Base-by-base conservation (phyloP, 1,284 basidiomycete genomes). In the Chondrostereum purpureum region DNA sequence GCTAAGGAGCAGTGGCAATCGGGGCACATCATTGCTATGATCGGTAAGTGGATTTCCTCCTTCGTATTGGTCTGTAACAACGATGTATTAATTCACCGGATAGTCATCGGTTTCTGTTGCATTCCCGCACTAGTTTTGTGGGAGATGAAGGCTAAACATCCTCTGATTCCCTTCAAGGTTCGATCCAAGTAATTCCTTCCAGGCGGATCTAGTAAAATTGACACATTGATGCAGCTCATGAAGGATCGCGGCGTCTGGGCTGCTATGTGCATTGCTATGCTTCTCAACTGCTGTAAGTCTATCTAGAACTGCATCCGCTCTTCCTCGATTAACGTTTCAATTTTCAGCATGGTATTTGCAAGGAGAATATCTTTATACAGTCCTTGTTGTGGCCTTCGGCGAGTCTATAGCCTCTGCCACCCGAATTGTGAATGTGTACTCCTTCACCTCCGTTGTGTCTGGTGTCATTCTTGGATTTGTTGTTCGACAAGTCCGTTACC, bases 381-480 rank as follows among this genome's bases (percentile, higher is more conserved):
- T 62, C 20, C 53, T 67, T 11, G 39, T 62, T 14, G 59, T 68
- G 33, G 58, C 66, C 21, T 68, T 68, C 49, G 58, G 61, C 53
- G 58, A 63, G 56, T 56, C 52, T 40, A 50, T 63, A 47, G 54
- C 49, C 20, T 56, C 55, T 4, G 64, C 65, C 12, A 65, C 62
- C 8, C 57, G 67, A 42, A 63, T 68, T 45, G 54, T 55, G 20
- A 58, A 55, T 47, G 56, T 69, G 43, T 69, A 68, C 58, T 62
- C 62, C 13, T 70, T 69, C 53, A 54, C 55, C 35, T 63, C 61
- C 1, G 60, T 64, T 49, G 46, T 67, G 42, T 51, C 56, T 33
- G 67, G 67, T 31, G 46, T 64, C 42, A 37, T 42, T n/a, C 51
- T 67, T 37, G 63, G 66, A 39, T 33, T 66, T 37, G 52, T 66